Conservation (phyloP, 1,284 basidiomycete genomes). For the Boletellus sp. region DNA sequence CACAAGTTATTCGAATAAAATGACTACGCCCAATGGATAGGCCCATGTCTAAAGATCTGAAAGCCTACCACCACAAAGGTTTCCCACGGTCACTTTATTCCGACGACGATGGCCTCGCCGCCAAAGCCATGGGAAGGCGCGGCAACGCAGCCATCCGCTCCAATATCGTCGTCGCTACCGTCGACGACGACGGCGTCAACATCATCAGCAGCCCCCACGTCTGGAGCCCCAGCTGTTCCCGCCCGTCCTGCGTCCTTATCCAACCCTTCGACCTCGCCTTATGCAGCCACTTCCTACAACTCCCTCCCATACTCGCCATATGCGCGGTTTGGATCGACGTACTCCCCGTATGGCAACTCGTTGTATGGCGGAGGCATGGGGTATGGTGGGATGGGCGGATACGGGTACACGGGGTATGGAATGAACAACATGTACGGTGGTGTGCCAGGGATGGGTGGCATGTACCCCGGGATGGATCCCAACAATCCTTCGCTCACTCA, state of each 20-base stretch:
- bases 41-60: too few relatives aligned
- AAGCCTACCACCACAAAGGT: background rate
- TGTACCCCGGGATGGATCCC: conserved; percentile 41
- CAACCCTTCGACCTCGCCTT: conserved; percentile 27
- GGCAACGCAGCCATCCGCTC: conserved; percentile 34
- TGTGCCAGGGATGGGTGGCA: conserved; percentile 44
- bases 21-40: too few relatives aligned
- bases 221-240: conserved; percentile 32
- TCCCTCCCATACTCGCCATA: conserved; percentile 39
- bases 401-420: conserved; percentile 38
- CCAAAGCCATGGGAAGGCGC: conserved; percentile 84
- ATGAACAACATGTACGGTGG: conserved; percentile 44
- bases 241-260: conserved; percentile 41
- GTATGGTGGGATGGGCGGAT: conserved; percentile 36
- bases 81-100: conserved; percentile 16
- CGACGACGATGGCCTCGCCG: conserved; percentile 62
- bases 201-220: conserved; percentile 13
- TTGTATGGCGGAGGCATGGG: conserved; percentile 41
- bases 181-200: conserved; percentile 20
- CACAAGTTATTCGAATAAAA: conserved; percentile 26
- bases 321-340: conserved; percentile 43
- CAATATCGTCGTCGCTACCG: conserved; percentile 21
- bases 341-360: conserved; percentile 41
- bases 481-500: conserved; percentile 74
- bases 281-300: conserved; percentile 30